Conservation (phyloP, 73 alveolate genomes). For the Paramecium primaurelia region DNA sequence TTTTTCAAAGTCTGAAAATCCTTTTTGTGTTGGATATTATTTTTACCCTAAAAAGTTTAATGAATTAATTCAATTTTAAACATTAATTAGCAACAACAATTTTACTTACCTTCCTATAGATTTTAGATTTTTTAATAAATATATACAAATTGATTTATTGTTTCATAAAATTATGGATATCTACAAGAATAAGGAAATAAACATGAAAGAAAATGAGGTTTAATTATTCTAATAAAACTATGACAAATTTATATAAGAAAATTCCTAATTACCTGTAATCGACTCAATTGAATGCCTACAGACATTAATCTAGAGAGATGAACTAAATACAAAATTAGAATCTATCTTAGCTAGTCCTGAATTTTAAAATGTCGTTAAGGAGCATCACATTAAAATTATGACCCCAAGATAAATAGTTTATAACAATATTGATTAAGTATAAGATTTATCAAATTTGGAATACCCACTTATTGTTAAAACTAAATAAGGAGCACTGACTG, state of each 20-base stretch:
- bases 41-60: slow-evolving; percentile 31
- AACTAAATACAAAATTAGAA: neutral
- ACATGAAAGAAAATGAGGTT: neutral
- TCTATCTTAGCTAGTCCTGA: neutral
- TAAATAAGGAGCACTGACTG: slow-evolving; percentile 18
- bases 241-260: neutral
- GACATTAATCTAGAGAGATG: neutral
- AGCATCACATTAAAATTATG: neutral
- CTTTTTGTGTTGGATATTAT: neutral
- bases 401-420: neutral
- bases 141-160: neutral
- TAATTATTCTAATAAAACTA: neutral
- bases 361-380: neutral
- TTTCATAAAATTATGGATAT: slow-evolving; percentile 18
- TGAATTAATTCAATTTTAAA: neutral
- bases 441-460: neutral
- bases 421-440: neutral
- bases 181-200: neutral
- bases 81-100: neutral
- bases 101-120: neutral
- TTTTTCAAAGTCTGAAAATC: neutral
- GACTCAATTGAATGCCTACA: neutral
- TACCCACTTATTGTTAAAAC: neutral
- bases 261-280: neutral
- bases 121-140: neutral